Evolutionary conservation across 164 flowering plant genomes (phyloP), one percentile per base, ranked within the genome.

Genomic region (Vitis rupestris): DNA sequence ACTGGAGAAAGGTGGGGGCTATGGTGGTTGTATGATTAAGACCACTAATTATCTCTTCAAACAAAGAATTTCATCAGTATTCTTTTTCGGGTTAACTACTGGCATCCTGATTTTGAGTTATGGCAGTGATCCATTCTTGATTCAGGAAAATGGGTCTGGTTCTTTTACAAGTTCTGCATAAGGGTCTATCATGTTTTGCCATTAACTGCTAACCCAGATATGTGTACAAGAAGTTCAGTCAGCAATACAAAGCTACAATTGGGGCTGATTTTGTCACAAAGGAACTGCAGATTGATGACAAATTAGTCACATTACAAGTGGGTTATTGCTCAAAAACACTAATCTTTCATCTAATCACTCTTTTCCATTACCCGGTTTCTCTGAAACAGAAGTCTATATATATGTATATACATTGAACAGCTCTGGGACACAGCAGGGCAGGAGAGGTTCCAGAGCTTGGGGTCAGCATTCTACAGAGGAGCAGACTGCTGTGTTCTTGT

Each of bases 231-330:
- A 82, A 79, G 76, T 85, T 75, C 70, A 75, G 71, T n/a, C 73
- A 73, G 37, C 86, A 83, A 64, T 85, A 82, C 74, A 85, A 82
- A 59, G 84, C 86, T 15, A 87, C 91, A 53, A 87, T 87, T 65
- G 91, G 91, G 13, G 91, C 91, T 2, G 91, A 87, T 81, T 87
- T 87, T 69, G 78, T 87, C 57, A 87, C 91, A 15, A 87, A 83
- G 72, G 91, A 85, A 54, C 77, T 87, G 3, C 87, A 76, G 60
- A 73, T 87, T 64, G 90, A 83, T 65, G 87, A 87, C 72, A 79
- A 84, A 57, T 57, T 77, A 51, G 85, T 82, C 56, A 85, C 88
- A 9, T 70, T 85, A 72, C 88, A 85, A 68, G 88, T 85, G 59
- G 23, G 79, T 55, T 2, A 58, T 53, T 9, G 4, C 31, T 61